A percentile compares a stretch with the other conserved stretches of the same genome.
Evolutionary conservation across 2,329 filamentous ascomycete species (phyloP).

Genomic region (Elsinoe ampelina): DNA sequence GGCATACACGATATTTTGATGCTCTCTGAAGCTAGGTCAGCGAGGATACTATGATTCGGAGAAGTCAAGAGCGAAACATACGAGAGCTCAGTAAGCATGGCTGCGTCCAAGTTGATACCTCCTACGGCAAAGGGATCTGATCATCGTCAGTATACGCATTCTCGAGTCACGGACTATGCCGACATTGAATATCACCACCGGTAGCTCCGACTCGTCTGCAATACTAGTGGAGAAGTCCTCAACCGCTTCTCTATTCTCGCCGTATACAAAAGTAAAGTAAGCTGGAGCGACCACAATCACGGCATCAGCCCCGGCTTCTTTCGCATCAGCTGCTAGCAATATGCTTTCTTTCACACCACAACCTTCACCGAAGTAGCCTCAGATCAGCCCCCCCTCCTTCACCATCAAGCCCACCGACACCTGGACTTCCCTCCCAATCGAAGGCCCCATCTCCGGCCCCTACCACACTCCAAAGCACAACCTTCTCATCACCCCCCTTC

Average conservation of each 20-base stretch:
- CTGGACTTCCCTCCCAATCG: background rate
- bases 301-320: background rate
- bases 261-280: background rate
- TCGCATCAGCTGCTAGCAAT: background rate
- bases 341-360: background rate
- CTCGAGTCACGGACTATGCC: too few relatives aligned
- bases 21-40: background rate
- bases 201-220: background rate
- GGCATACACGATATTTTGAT: background rate
- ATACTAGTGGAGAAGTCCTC: background rate
- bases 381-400: background rate
- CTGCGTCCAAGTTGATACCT: background rate
- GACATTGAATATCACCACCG: background rate
- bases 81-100: background rate
- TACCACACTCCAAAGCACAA: constrained; percentile 1
- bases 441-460: background rate
- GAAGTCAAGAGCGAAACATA: background rate
- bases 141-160: too few relatives aligned
- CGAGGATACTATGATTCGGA: background rate
- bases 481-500: constrained; percentile 5
- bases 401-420: background rate
- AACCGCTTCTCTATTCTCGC: background rate
- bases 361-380: background rate
- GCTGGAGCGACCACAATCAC: background rate
- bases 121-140: background rate